Base-by-base conservation (phyloP, 345 rosid species). In the Eutrema yunnanense region DNA sequence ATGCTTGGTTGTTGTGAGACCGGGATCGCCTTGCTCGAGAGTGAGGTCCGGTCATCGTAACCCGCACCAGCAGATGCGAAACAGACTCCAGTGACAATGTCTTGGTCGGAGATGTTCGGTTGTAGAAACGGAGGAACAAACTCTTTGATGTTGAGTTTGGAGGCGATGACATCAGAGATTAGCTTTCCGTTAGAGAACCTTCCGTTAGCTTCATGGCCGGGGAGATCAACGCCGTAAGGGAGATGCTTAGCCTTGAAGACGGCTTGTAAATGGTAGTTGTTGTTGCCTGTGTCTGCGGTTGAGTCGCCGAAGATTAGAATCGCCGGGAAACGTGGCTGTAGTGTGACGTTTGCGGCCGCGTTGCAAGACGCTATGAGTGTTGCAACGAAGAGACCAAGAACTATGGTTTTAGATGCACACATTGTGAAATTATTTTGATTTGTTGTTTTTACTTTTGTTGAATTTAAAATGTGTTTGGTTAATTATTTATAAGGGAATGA, bases 1-100 rank as follows among this genome's bases (percentile, higher is more conserved):
- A 65, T 48, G 10, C 69, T 73, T 5, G 83, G 61, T 63, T 88
- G 94, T 59, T 73, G 19, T 11, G 84, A 79, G 51, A 86, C 46
- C 0, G 87, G 80, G 32, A 85, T 71, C 0, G 62, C 86, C 0
- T 50, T 4, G 0, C 81, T 74, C 2, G 67, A 37, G 1, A 73
- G 42, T 4, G 76, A 73, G 6, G 71, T 73, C 33, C 13, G 11
- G 44, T 72, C 76, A 67, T 74, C 73, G 2, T 66, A 74, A 2
- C 78, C 78, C 0, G 78, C 60, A 0, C 73, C 73, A 0, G 73
- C 67, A 6, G 73, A 74, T 33, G 68, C 73, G 0, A 67, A 67
- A 69, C 73, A 49, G 52, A 74, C 78, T 0, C 78, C 78, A 7
- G 68, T 74, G 4, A 60, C 11, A 41, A 74, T 59, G 62, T 67